Evolutionary conservation across 495 filamentous ascomycete species (phyloP).

Genomic region (Xylaria palmicola): DNA sequence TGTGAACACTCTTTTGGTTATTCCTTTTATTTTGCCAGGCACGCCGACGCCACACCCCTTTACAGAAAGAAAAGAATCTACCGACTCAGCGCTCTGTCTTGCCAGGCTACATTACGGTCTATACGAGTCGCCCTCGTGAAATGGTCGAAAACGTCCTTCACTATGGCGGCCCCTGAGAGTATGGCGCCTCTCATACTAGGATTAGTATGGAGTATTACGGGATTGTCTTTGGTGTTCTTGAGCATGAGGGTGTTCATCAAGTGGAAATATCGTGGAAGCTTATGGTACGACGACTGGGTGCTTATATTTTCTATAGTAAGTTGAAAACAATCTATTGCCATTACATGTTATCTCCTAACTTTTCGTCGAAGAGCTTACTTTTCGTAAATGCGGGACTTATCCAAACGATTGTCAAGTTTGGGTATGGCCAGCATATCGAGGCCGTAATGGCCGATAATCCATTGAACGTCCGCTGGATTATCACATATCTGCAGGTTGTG

Average conservation of each 20-base stretch:
- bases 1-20: not conserved
- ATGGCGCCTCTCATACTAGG: constrained; percentile 2
- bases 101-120: not conserved
- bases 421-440: constrained; percentile 1
- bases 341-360: not conserved
- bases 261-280: constrained; percentile 3
- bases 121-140: not conserved
- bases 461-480: not conserved
- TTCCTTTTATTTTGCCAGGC: not conserved
- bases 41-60: not conserved
- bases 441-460: not conserved
- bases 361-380: not conserved
- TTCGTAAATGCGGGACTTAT: not conserved
- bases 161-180: constrained; percentile 1
- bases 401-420: not conserved
- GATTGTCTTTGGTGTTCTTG: not conserved
- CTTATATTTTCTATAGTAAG: constrained; percentile 5
- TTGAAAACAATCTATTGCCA: not conserved
- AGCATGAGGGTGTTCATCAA: constrained; percentile 10
- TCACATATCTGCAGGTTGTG: constrained; percentile 5
- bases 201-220: not conserved
- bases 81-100: not conserved
- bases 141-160: not conserved
- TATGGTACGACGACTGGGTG: constrained; percentile 10
- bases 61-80: not conserved